Conservation (phyloP, 2,329 filamentous ascomycete species). For the Periconia digitata region DNA sequence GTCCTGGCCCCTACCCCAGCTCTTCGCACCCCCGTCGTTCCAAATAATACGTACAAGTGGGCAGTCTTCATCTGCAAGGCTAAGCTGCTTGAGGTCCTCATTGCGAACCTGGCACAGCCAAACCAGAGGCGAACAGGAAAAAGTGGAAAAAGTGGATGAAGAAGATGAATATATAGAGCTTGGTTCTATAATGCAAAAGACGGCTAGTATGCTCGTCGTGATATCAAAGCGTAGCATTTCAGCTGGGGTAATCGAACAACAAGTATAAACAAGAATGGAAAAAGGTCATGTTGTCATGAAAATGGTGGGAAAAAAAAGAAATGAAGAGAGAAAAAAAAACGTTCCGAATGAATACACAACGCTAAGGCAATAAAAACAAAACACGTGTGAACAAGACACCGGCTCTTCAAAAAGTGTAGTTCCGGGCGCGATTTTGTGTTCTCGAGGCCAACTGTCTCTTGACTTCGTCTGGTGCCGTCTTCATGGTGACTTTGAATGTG, state of each 20-base stretch:
- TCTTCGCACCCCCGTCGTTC: neutral
- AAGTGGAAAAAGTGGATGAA: neutral
- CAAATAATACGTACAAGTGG: neutral
- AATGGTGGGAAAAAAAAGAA: neutral
- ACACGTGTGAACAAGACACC: too few relatives aligned
- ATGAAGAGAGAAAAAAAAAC: neutral
- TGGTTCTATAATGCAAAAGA: constrained; percentile 10
- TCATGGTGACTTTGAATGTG: constrained; percentile 41
- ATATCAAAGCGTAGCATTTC: constrained; percentile 3
- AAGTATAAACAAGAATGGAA: neutral
- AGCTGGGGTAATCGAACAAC: constrained; percentile 1
- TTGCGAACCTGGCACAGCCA: neutral
- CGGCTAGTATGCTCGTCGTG: constrained; percentile 4
- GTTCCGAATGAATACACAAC: constrained; percentile 3
- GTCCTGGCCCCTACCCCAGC: neutral
- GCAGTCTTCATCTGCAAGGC: neutral
- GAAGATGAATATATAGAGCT: too few relatives aligned
- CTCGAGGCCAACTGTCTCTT: constrained; percentile 37
- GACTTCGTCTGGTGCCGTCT: constrained; percentile 36
- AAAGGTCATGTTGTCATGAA: neutral
- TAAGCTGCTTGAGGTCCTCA: neutral
- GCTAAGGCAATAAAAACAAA: constrained; percentile 1
- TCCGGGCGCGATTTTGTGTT: constrained; percentile 28
- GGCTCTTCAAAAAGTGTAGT: constrained; percentile 28
- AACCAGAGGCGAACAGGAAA: neutral